These are phyloP conservation scores for Cercophora sp. DNA, from an alignment of 495 filamentous ascomycete species.

Conservation along the genomic window DNA sequence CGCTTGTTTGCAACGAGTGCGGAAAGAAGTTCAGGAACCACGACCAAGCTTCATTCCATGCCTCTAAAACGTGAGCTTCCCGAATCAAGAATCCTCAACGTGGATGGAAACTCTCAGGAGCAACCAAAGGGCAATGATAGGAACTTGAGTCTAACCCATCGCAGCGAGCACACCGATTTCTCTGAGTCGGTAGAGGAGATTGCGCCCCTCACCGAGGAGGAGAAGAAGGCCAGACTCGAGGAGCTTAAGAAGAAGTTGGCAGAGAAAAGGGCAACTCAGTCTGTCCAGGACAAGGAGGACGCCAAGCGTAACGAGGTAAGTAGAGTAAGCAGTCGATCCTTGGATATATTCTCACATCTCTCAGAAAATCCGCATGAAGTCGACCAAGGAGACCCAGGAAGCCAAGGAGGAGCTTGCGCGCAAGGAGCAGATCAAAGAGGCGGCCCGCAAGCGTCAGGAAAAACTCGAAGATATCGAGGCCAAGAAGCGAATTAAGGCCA, in stretches of 20 bases:
- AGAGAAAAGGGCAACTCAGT: conserved; percentile 67
- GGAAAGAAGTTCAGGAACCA: conserved; percentile 81
- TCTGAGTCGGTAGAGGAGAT: conserved; percentile 89
- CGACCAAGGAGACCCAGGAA: conserved; percentile 72
- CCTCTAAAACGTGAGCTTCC: conserved; percentile 66
- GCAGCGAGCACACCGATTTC: conserved; percentile 81
- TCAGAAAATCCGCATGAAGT: conserved; percentile 82
- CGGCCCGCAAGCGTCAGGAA: conserved; percentile 75
- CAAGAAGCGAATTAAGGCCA: conserved; percentile 81
- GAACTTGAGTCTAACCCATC: conserved; percentile 13
- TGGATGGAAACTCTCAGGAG: too few relatives aligned
- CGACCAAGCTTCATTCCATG: conserved; percentile 84
- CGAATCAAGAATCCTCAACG: too few relatives aligned
- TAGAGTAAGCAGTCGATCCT: background rate
- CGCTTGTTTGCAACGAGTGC: conserved; percentile 80
- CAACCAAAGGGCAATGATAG: background rate
- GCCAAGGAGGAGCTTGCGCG: conserved; percentile 77
- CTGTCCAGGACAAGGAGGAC: conserved; percentile 73
- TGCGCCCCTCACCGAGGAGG: conserved; percentile 83
- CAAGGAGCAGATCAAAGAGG: conserved; percentile 88
- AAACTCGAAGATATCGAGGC: conserved; percentile 84
- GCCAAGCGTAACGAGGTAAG: conserved; percentile 83
- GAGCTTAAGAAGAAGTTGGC: conserved; percentile 70
- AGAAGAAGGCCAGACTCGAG: conserved; percentile 74
- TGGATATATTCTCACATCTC: conserved; percentile 11